Conservation (phyloP, 1,284 basidiomycete genomes). For the Tetrapyrgos nigripes region DNA sequence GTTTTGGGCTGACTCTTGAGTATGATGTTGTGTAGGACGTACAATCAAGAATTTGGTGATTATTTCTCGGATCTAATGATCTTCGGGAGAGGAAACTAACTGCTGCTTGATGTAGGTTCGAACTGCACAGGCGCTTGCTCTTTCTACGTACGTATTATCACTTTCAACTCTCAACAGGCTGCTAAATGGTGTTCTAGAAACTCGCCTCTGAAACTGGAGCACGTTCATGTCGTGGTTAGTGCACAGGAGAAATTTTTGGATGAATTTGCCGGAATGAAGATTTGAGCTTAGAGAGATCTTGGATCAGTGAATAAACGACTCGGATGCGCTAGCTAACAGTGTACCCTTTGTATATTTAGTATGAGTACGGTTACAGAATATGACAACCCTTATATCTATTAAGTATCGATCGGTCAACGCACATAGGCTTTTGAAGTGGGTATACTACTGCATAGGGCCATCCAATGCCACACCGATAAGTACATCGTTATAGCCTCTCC, state of each 20-base stretch:
- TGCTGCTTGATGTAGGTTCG: slow-evolving; percentile 4
- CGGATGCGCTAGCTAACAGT: no score
- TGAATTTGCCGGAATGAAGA: slow-evolving; percentile 10
- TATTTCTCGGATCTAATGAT: neutral
- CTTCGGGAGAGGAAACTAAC: neutral
- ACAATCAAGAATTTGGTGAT: slow-evolving; percentile 18
- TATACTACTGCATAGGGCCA: no score
- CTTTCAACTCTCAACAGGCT: neutral
- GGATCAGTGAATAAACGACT: no score
- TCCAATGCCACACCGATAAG: no score
- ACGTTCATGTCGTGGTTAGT: slow-evolving; percentile 14
- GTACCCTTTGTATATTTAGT: no score
- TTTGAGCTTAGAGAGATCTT: no score
- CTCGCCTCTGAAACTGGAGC: slow-evolving; percentile 2
- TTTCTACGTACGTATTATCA: slow-evolving; percentile 5
- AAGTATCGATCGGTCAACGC: no score
- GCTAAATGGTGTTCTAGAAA: slow-evolving; percentile 2
- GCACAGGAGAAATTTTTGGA: slow-evolving; percentile 18
- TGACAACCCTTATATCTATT: no score
- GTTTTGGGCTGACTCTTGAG: neutral
- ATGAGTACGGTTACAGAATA: no score
- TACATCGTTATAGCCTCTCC: no score
- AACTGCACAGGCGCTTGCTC: slow-evolving; percentile 15
- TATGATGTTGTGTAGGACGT: slow-evolving; percentile 4
- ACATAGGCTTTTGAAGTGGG: no score